A percentile compares a stretch with the other conserved stretches of the same genome.
Evolutionary conservation across 257 asterid species (phyloP).

Genomic region (Cinchona pubescens): DNA sequence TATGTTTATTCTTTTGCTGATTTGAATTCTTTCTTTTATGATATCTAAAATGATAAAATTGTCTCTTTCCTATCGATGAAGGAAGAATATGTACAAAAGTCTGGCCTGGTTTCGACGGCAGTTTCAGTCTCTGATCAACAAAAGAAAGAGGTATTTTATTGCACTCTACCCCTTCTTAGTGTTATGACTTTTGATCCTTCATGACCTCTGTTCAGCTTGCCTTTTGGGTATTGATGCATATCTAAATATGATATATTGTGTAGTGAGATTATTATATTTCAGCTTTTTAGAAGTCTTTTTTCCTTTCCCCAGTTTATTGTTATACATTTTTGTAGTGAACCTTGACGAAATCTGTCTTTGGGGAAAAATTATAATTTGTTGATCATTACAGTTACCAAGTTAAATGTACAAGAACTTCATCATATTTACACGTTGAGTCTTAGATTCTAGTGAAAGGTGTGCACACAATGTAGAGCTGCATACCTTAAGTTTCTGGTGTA

Average conservation of each 20-base stretch:
- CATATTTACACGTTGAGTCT: not conserved
- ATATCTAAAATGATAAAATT: conserved; percentile 7
- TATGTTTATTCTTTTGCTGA: not conserved
- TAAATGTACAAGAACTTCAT: not conserved
- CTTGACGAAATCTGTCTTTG: too few species aligned
- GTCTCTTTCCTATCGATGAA: conserved; percentile 31
- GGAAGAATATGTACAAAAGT: conserved; percentile 92
- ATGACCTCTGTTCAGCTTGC: not conserved
- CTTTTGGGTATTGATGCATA: not conserved
- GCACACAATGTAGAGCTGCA: not conserved
- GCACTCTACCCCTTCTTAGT: conserved; percentile 12
- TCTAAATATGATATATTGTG: not conserved
- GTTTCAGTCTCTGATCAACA: conserved; percentile 81
- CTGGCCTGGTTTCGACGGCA: conserved; percentile 77
- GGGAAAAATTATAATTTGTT: not conserved
- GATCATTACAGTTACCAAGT: not conserved
- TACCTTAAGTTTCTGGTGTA: not conserved
- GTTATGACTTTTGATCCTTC: not conserved
- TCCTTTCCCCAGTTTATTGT: not conserved
- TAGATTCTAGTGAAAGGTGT: not conserved
- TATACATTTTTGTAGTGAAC: not conserved
- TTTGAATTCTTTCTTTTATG: conserved; percentile 9
- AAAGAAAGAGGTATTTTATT: conserved; percentile 71
- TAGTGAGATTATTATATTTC: not conserved
- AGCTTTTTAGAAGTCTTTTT: not conserved